Conservation (phyloP, 495 filamentous ascomycete genomes). For the Lepidopterella palustris region DNA sequence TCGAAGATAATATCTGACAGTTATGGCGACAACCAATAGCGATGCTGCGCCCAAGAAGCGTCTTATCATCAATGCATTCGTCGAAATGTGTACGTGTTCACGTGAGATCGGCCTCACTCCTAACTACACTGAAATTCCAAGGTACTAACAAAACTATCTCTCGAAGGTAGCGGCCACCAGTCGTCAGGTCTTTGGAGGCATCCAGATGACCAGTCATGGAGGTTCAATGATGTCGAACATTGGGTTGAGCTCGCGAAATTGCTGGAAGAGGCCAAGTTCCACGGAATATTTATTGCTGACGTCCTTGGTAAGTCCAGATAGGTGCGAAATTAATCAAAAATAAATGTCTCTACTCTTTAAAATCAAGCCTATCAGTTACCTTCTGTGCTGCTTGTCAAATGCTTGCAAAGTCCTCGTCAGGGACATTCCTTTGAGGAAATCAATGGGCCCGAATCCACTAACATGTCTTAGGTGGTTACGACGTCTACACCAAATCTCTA, state of each 20-base stretch:
- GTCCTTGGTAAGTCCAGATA: constrained; percentile 29
- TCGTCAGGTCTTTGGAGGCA: constrained; percentile 58
- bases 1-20: neutral
- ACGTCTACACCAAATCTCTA: constrained; percentile 54
- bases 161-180: constrained; percentile 46
- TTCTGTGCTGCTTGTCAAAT: too few relatives aligned
- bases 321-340: neutral
- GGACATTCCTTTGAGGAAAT: too few relatives aligned
- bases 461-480: constrained; percentile 55
- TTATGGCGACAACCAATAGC: too few relatives aligned
- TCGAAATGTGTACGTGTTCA: constrained; percentile 46
- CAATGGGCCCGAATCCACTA: too few relatives aligned
- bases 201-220: constrained; percentile 47
- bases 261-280: constrained; percentile 53
- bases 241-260: constrained; percentile 53
- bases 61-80: constrained; percentile 60
- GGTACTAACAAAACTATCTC: neutral
- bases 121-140: neutral
- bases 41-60: constrained; percentile 48
- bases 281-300: constrained; percentile 59
- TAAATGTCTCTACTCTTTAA: neutral
- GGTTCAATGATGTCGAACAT: constrained; percentile 48
- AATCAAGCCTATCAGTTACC: too few relatives aligned
- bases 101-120: neutral
- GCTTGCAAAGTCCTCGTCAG: too few relatives aligned